A percentile compares a stretch with the other conserved stretches of the same genome.
Evolutionary conservation across 805 yeast genomes (phyloP).

Genomic region (Saccharomycopsis oosterbeekiorum): DNA sequence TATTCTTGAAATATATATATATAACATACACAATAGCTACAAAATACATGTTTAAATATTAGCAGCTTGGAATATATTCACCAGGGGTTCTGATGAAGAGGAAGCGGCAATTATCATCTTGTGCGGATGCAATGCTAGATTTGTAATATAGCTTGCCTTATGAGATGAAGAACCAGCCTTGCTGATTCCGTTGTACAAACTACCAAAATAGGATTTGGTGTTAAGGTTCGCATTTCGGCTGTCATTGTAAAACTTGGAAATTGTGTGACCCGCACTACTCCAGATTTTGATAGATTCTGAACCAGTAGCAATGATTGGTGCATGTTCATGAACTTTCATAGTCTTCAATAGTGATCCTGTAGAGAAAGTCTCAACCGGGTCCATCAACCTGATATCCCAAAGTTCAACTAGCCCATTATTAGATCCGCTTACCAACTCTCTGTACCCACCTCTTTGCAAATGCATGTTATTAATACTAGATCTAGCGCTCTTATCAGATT

Average conservation of each 20-base stretch:
- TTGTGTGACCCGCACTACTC: conserved; percentile 73
- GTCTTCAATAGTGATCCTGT: conserved; percentile 52
- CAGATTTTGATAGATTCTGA: conserved; percentile 69
- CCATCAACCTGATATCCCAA: conserved; percentile 79
- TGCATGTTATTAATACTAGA: conserved; percentile 66
- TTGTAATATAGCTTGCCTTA: conserved; percentile 40
- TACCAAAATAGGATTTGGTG: conserved; percentile 19
- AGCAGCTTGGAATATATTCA: conserved; percentile 39
- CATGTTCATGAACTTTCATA: conserved; percentile 88
- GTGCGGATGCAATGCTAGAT: conserved; percentile 82
- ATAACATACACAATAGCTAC: not conserved
- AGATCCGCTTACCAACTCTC: conserved; percentile 81
- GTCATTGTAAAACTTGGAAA: conserved; percentile 47
- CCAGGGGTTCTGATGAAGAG: conserved; percentile 65
- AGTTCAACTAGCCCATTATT: conserved; percentile 73
- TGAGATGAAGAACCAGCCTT: conserved; percentile 24
- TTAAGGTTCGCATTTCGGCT: conserved; percentile 7
- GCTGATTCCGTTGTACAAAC: conserved; percentile 24
- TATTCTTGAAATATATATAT: not conserved
- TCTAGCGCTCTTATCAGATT: conserved; percentile 28
- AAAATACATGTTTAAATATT: not conserved
- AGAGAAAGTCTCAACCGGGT: conserved; percentile 58
- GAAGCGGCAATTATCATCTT: conserved; percentile 77
- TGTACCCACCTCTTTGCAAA: conserved; percentile 93
- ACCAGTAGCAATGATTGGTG: conserved; percentile 87